A percentile compares a stretch with the other conserved stretches of the same genome.
phyloP scores from a whole-genome alignment of 1,284 basidiomycete genomes.

The Wolfiporia cocos region DNA sequence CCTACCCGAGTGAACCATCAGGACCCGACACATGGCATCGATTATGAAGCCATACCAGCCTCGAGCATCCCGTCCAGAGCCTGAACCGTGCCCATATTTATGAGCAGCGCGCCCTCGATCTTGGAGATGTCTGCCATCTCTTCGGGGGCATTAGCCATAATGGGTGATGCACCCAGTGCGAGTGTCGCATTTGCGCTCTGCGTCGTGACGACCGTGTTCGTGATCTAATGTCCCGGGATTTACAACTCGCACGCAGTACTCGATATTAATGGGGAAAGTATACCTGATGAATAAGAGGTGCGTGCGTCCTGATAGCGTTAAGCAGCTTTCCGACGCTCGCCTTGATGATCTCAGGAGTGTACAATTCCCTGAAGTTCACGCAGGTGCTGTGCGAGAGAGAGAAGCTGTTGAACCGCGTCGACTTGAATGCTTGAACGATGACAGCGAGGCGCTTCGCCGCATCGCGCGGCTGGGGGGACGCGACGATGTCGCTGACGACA shows the following conservation, averaged over 20 bases:
- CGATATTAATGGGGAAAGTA: slow-evolving; percentile 2
- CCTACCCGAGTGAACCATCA: slow-evolving; percentile 27
- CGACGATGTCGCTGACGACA: slow-evolving; percentile 86
- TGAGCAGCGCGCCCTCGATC: slow-evolving; percentile 66
- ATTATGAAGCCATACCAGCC: slow-evolving; percentile 44
- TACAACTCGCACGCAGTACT: neutral
- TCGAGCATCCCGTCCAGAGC: slow-evolving; percentile 75
- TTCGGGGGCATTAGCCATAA: slow-evolving; percentile 83
- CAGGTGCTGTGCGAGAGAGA: slow-evolving; percentile 9
- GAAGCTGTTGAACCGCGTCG: slow-evolving; percentile 13
- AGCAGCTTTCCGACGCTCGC: slow-evolving; percentile 40
- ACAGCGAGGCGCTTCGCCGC: slow-evolving; percentile 48
- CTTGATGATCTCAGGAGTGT: slow-evolving; percentile 28
- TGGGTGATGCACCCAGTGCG: slow-evolving; percentile 85
- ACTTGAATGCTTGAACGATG: slow-evolving; percentile 38
- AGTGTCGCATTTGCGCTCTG: slow-evolving; percentile 92
- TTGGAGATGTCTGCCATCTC: slow-evolving; percentile 82
- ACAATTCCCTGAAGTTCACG: too few species aligned
- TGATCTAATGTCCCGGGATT: slow-evolving; percentile 51
- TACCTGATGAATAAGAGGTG: slow-evolving; percentile 81
- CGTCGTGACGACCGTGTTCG: slow-evolving; percentile 86
- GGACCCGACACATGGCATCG: neutral
- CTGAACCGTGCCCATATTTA: slow-evolving; percentile 91
- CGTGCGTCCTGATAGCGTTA: slow-evolving; percentile 40
- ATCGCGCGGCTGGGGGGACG: slow-evolving; percentile 53